Conservation (phyloP, 176 grass and related monocot genomes). For the Cenchrus purpureus region DNA sequence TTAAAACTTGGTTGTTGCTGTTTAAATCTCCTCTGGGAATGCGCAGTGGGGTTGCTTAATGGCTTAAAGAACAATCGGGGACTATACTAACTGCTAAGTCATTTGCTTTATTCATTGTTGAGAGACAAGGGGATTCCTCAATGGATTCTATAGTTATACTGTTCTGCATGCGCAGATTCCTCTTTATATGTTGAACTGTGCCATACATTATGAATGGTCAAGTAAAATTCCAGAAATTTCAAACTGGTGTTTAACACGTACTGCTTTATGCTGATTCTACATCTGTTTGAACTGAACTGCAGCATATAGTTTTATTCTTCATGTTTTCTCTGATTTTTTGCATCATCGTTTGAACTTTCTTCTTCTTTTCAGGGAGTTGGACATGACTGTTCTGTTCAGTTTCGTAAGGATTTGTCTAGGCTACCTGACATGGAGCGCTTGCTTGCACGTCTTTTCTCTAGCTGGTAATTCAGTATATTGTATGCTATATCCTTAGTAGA, state of each 20-base stretch:
- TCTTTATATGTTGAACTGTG: constrained; percentile 21
- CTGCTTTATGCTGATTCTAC: constrained; percentile 1
- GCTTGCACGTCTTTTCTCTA: constrained; percentile 80
- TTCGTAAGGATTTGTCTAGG: constrained; percentile 76
- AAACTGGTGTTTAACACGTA: not conserved
- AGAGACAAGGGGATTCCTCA: not conserved
- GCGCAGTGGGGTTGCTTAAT: not conserved
- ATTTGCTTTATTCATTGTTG: not conserved
- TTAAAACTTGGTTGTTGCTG: constrained; percentile 1
- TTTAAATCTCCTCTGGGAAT: not conserved
- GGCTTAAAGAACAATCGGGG: constrained; percentile 18
- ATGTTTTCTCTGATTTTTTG: constrained; percentile 22
- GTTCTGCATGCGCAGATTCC: not conserved
- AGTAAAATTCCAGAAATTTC: constrained; percentile 10
- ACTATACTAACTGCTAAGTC: not conserved
- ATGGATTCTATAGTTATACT: constrained; percentile 17
- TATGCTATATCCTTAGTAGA: constrained; percentile 10
- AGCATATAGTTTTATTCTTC: constrained; percentile 12
- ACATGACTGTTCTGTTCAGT: constrained; percentile 56
- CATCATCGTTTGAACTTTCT: constrained; percentile 27
- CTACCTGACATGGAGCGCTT: constrained; percentile 93
- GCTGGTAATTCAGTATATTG: constrained; percentile 69
- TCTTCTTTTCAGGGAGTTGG: constrained; percentile 68
- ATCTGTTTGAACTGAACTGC: constrained; percentile 15
- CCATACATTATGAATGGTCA: constrained; percentile 22